Conservation (phyloP, 345 rosid genomes). For the Gossypium turneri region DNA sequence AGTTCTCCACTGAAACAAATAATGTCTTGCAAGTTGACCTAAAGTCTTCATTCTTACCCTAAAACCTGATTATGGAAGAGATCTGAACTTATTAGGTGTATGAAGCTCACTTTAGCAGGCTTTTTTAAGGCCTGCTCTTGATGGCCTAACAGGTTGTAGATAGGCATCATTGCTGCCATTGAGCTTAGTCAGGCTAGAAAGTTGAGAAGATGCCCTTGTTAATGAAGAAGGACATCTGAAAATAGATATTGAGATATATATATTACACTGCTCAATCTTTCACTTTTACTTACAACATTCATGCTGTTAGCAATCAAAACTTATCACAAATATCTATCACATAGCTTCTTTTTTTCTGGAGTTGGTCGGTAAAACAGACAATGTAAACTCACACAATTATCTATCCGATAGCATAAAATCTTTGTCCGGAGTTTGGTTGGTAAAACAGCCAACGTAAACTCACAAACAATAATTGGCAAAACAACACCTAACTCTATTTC, state of each 20-base stretch:
- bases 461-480: conserved; percentile 26
- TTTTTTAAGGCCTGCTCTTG: background rate
- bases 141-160: background rate
- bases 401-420: conserved; percentile 25
- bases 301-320: conserved; percentile 54
- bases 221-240: conserved; percentile 7
- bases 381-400: conserved; percentile 22
- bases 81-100: background rate
- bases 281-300: conserved; percentile 43
- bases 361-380: background rate
- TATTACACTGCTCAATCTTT: conserved; percentile 24
- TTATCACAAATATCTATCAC: background rate
- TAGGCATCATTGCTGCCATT: background rate
- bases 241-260: background rate
- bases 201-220: background rate
- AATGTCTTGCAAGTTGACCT: no score
- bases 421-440: conserved; percentile 34
- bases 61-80: background rate
- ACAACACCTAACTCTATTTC: conserved; percentile 35
- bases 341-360: background rate
- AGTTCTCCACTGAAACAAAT: no score
- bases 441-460: conserved; percentile 35
- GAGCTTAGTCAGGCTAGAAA: background rate
- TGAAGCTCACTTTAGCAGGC: no score
- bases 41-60: background rate